Evolutionary conservation across 345 rosid genomes (phyloP), one percentile per base, ranked within the genome.

Genomic region (Kandelia obovata): DNA sequence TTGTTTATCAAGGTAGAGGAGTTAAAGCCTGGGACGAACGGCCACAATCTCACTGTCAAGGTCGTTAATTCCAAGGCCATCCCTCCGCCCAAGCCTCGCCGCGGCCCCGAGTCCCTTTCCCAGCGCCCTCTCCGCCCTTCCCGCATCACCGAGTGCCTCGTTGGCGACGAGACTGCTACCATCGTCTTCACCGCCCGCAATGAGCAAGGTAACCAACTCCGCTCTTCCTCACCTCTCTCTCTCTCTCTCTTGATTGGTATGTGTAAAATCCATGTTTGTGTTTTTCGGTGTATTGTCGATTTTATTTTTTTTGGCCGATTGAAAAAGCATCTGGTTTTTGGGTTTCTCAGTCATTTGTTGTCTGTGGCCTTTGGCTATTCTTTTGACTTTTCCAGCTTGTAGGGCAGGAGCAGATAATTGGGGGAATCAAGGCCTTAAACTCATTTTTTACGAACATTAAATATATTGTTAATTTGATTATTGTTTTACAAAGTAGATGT

Each of bases 121-220:
- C 85, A 81, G 23, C 85, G 75, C 1, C 69, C 93, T 7, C 70
- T 79, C 56, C 88, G 83, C 51, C 87, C 92, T 0, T 60, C 84
- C 32, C 86, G 85, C 53, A 89, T 91, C 57, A 83, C 84, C n/a
- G 97, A 91, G 82, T 89, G 95, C 74, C 82, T 91, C 23, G 80
- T 91, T 52, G 95, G 97, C 17, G 97, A 91, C 43, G 89, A 87
- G 32, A 87, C 95, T 7, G 97, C 83, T 34, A 68, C 83, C 71
- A 89, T 91, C 71, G 74, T 84, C 72, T 91, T 91, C 89, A 91
- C 97, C n/a, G 97, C 97, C 37, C 90, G 97, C 32, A 87, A 89
- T 71, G 95, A 89, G 4, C 95, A 91, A 86, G 97, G 97, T 88
- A 75, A 15, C 8, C 17, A 15, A n/a, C 27, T 9, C 15, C 28